Conservation (phyloP, 345 rosid species). For the Sapria himalayana region DNA sequence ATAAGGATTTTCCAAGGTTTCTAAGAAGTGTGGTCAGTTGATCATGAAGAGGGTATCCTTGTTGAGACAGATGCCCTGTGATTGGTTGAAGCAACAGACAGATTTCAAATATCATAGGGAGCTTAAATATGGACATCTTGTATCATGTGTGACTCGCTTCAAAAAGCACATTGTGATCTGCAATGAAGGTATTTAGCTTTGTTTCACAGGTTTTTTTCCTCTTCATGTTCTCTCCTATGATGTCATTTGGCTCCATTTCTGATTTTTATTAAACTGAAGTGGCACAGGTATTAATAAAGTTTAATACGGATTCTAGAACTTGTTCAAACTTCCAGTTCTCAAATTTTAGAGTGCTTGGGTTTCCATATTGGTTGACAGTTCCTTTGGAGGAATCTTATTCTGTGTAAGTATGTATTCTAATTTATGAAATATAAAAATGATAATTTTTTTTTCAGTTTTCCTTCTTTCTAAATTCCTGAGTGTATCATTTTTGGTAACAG, state of each 20-base stretch:
- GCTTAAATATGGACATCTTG: conserved; percentile 20
- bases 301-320: conserved; percentile 36
- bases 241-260: conserved; percentile 5
- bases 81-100: conserved; percentile 30
- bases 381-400: conserved; percentile 53
- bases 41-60: conserved; percentile 39
- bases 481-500: no score
- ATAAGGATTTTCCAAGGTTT: conserved; percentile 34
- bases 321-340: conserved; percentile 42
- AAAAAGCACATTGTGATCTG: conserved; percentile 30
- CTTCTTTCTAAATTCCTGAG: no score
- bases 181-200: conserved; percentile 34
- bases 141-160: conserved; percentile 37
- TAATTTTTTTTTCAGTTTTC: no score
- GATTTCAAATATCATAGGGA: conserved; percentile 15
- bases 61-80: conserved; percentile 34
- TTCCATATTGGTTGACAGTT: conserved; percentile 60
- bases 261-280: conserved; percentile 21
- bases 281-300: conserved; percentile 54
- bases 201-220: not conserved
- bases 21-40: conserved; percentile 30
- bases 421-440: no score
- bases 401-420: conserved; percentile 29
- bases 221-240: conserved; percentile 5
- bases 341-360: conserved; percentile 58